A percentile compares a stretch with the other conserved stretches of the same genome.
phyloP scores from a whole-genome alignment of 1,139 yeast genomes.

The Suhomyces ambrosiae region DNA sequence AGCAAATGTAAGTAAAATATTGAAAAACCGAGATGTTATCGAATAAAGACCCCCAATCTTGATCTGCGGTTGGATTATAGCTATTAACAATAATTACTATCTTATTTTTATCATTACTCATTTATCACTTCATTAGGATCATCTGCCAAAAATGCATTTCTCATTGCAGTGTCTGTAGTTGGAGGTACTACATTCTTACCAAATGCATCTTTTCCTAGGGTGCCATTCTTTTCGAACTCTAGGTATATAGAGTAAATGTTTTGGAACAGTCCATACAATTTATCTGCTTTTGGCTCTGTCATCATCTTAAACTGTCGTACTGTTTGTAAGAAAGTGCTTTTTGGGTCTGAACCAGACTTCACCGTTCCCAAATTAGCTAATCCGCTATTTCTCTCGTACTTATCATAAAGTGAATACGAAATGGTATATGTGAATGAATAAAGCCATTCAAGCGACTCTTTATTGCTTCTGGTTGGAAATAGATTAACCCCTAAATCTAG shows the following conservation, averaged over 20 bases:
- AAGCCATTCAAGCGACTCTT: conserved; percentile 57
- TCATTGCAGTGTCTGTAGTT: conserved; percentile 47
- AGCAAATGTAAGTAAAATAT: no score
- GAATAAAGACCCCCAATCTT: no score
- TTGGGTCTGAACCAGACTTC: conserved; percentile 52
- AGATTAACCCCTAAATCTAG: conserved; percentile 42
- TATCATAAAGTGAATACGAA: conserved; percentile 55
- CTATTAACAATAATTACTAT: no score
- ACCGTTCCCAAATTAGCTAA: conserved; percentile 57
- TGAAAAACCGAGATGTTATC: no score
- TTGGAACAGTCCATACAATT: conserved; percentile 37
- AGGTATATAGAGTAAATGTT: conserved; percentile 39
- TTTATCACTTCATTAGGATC: conserved; percentile 49
- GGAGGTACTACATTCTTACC: conserved; percentile 43
- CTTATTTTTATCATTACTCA: no score
- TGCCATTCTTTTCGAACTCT: conserved; percentile 26
- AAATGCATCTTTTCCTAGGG: conserved; percentile 37
- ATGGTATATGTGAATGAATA: conserved; percentile 59
- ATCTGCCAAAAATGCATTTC: conserved; percentile 47
- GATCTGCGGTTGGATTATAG: no score
- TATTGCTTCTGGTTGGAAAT: conserved; percentile 46
- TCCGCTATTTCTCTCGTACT: conserved; percentile 52
- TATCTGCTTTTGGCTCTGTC: conserved; percentile 49
- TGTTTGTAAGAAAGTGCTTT: conserved; percentile 50
- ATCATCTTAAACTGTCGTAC: conserved; percentile 58